phyloP scores from a whole-genome alignment of 2,329 filamentous ascomycete species.

The Aspergillus puulaauensis region DNA sequence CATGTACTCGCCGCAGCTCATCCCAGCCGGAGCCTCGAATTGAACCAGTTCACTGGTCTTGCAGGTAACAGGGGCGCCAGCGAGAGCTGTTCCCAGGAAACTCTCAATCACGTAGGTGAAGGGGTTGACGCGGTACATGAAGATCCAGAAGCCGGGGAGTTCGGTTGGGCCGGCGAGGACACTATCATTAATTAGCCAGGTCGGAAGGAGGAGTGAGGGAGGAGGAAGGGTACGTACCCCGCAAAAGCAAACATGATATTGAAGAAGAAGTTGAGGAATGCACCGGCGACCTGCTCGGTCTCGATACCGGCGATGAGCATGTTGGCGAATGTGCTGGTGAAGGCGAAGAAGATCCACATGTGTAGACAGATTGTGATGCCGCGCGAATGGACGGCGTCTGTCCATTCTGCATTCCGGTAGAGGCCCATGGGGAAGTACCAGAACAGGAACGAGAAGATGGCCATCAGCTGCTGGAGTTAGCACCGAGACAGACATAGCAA shows the following conservation, averaged over 20 bases:
- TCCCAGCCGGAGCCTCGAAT: constrained; percentile 48
- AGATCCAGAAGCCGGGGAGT: constrained; percentile 73
- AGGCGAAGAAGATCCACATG: constrained; percentile 66
- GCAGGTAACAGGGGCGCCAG: constrained; percentile 30
- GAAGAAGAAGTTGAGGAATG: constrained; percentile 60
- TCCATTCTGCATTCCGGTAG: constrained; percentile 43
- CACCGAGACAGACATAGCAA: too few relatives aligned
- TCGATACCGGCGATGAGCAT: constrained; percentile 71
- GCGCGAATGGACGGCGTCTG: constrained; percentile 48
- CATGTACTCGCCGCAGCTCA: too few relatives aligned
- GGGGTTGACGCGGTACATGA: constrained; percentile 70
- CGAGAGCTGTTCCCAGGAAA: constrained; percentile 41
- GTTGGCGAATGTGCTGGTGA: constrained; percentile 69
- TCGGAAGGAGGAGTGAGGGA: too few relatives aligned
- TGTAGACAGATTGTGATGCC: constrained; percentile 67
- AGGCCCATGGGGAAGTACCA: constrained; percentile 67
- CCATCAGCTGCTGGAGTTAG: constrained; percentile 45
- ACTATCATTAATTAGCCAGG: constrained; percentile 15
- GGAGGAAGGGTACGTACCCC: constrained; percentile 19
- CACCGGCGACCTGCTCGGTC: constrained; percentile 66
- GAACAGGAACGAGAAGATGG: constrained; percentile 61
- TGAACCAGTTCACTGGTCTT: constrained; percentile 30
- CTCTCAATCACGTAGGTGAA: constrained; percentile 62
- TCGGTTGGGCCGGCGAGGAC: constrained; percentile 52
- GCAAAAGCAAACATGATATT: constrained; percentile 62